Evolutionary conservation across 1,284 basidiomycete species (phyloP).

Genomic region (Rhodotorula sp.): DNA sequence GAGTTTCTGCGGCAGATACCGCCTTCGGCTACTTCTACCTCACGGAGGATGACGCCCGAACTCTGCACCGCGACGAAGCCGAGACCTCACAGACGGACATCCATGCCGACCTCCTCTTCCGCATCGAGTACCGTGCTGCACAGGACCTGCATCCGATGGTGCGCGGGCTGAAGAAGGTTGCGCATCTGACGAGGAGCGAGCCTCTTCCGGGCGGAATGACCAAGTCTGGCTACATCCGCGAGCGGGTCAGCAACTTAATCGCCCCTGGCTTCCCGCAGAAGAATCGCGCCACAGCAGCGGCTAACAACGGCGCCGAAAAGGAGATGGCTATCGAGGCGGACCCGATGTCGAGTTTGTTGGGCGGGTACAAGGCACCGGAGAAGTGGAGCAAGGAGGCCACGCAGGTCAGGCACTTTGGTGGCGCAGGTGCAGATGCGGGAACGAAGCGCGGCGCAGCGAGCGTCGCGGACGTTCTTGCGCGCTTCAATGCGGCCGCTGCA

Average conservation of each 20-base stretch:
- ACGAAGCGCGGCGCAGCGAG: not conserved
- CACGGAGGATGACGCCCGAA: conserved; percentile 14
- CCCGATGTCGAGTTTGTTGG: conserved; percentile 15
- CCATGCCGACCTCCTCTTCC: conserved; percentile 15
- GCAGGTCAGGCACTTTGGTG: conserved; percentile 10
- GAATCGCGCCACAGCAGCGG: not conserved
- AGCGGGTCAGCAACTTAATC: conserved; percentile 6
- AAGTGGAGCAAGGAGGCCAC: conserved; percentile 26
- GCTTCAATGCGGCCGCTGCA: not conserved
- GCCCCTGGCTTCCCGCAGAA: conserved; percentile 31
- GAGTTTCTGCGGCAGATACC: conserved; percentile 6
- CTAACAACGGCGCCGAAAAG: not conserved
- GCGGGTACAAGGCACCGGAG: conserved; percentile 14
- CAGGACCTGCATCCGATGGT: conserved; percentile 35
- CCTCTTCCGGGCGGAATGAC: conserved; percentile 20
- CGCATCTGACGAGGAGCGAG: not conserved
- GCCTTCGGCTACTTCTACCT: conserved; percentile 34
- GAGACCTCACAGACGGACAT: conserved; percentile 22
- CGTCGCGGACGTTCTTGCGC: not conserved
- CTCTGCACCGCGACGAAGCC: conserved; percentile 12
- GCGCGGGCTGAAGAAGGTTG: not conserved
- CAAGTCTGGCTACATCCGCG: conserved; percentile 30
- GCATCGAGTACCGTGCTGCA: conserved; percentile 36
- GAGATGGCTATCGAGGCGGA: not conserved
- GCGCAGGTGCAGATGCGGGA: not conserved